Evolutionary conservation across 495 filamentous ascomycete genomes (phyloP).

Genomic region (Jackrogersella minutella): DNA sequence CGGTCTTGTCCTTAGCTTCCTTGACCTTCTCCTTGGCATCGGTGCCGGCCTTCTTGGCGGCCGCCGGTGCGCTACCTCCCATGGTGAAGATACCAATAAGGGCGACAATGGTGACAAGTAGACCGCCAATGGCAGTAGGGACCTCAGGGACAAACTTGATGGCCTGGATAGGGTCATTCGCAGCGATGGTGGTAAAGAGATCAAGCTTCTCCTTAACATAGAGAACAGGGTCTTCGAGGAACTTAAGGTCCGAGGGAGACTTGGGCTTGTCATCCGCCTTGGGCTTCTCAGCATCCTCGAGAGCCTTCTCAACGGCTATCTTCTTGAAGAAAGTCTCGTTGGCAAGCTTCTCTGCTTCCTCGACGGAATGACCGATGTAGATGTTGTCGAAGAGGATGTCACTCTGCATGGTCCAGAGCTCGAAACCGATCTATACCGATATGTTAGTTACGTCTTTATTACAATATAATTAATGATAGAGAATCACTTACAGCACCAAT

Average conservation of each 20-base stretch:
- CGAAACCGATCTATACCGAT: constrained; percentile 80
- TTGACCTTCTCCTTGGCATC: constrained; percentile 77
- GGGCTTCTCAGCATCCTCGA: constrained; percentile 84
- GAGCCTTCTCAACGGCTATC: constrained; percentile 79
- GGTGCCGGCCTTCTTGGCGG: constrained; percentile 64
- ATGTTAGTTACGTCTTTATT: constrained; percentile 25
- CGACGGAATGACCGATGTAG: constrained; percentile 97
- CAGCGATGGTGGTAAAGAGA: constrained; percentile 83
- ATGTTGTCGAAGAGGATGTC: constrained; percentile 99
- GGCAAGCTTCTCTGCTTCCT: constrained; percentile 90
- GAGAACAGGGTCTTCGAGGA: constrained; percentile 88
- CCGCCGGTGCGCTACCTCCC: constrained; percentile 51
- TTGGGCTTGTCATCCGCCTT: constrained; percentile 71
- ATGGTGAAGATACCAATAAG: constrained; percentile 66
- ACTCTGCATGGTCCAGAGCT: constrained; percentile 99
- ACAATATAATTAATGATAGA: not conserved
- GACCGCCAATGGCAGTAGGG: constrained; percentile 76
- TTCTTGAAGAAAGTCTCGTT: constrained; percentile 94
- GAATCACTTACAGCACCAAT: constrained; percentile 85
- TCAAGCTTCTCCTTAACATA: constrained; percentile 94
- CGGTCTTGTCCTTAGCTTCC: constrained; percentile 81
- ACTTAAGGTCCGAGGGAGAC: constrained; percentile 78
- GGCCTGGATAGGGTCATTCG: constrained; percentile 88
- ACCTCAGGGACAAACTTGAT: constrained; percentile 92
- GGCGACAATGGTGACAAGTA: constrained; percentile 72